Base-by-base conservation (phyloP, 371 early-diverging fungal species). In the Haplosporangium sp. region DNA sequence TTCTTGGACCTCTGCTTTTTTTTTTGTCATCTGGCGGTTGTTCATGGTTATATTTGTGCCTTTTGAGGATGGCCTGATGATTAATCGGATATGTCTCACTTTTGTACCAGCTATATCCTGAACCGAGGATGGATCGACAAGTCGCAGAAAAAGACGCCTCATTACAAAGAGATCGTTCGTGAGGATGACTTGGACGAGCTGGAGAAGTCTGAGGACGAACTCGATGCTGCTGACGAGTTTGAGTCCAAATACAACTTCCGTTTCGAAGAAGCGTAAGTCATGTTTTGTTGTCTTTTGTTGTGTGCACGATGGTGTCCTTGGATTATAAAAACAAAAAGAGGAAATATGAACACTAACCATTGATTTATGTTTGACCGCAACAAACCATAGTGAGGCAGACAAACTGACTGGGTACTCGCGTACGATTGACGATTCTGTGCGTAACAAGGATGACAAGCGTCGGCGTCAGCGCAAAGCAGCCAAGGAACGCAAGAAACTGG, bases 101-200 rank as follows among this genome's bases (percentile, higher is more conserved):
- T 67, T 67, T 41, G 14, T 55, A 14, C 42, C 54, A 88, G 89
- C 58, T 94, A 92, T 73, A 89, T 98, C 36, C 69, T 98, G 59
- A 98, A 95, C 73, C 93, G 94, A 64, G 96, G 97, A 6, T 98
- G 98, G 98, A 87, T 96, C 10, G 96, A 95, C 54, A 93, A 92
- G 69, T 84, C 86, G n/a, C 83, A 87, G 51, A 83, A 83, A 53
- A 73, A 70, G 55, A 64, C 81, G 0, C 87, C 90, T 0, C 86
- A 86, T 13, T 93, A 92, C 68, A 85, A 91, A 52, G 87, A 92
- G 64, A 84, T 93, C 62, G 85, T 89, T 4, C 89, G 85, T 1
- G 87, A 90, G 20, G 84, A 85, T 16, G 89, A 89, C 1, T 86
- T 85, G 43, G 92, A 93, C 50, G 67, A 67, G 0, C 64, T 76